Base-by-base conservation (phyloP, 306 rosid genomes). In the Prunus fruticosa region DNA sequence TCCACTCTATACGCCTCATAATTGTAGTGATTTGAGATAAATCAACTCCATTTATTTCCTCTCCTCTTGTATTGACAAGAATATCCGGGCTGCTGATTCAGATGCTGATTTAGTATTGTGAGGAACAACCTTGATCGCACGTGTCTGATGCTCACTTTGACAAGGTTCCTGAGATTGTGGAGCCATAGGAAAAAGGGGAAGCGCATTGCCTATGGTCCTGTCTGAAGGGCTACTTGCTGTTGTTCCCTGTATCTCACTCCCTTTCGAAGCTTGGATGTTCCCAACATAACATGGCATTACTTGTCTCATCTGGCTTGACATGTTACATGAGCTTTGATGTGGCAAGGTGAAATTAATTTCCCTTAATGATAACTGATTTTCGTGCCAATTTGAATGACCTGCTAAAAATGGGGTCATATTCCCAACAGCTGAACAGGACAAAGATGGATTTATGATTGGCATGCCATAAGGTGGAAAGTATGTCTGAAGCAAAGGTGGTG, bases 51-150 rank as follows among this genome's bases (percentile, higher is more conserved):
- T 54, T 79, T 78, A 70, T 80, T 84, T 93, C 84, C 90, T 93
- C 77, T 88, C 98, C 78, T 91, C 96, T 78, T 89, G 93, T 87
- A 93, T 84, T 75, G 91, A 88, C 84, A 72, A 86, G 79, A 88
- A 91, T 80, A 93, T 88, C 50, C 92, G 72, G 23, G 91, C 90
- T 16, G 92, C 97, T 60, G 93, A 89, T 82, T 91, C 93, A 63
- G 85, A 87, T 64, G 96, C 93, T 47, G 88, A 77, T 83, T 74
- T 83, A 47, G 88, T 82, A 88, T 90, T 87, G 69, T 85, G 87
- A 61, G 98, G 97, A 69, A 86, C 70, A 77, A 87, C 97, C 84
- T 85, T 91, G 70, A 93, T 88, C 9, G 83, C 92, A 45, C 75
- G 67, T 9, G 88, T 67, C n/a, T 73, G 90, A 19, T 78, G 76